A percentile compares a stretch with the other conserved stretches of the same genome.
These are phyloP conservation scores for Xanthoconium purpureum DNA, from an alignment of 768 basidiomycete species.

Conservation along the genomic window DNA sequence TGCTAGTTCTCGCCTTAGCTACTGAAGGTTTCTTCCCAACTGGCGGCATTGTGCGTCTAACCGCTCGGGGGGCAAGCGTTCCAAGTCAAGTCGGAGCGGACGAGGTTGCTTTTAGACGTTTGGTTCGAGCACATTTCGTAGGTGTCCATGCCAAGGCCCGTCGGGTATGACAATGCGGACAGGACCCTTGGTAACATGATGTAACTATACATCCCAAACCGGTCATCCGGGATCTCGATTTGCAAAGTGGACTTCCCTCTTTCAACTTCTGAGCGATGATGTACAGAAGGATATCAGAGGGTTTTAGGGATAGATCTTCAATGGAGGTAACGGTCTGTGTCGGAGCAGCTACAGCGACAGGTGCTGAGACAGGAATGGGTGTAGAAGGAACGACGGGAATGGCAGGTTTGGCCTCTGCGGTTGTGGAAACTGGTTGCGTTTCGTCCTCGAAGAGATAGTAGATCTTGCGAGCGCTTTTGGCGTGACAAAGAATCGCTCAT, in stretches of 20 bases:
- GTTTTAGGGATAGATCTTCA: conserved; percentile 89
- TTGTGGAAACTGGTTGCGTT: conserved; percentile 30
- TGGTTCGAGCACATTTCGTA: too few relatives aligned
- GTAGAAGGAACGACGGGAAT: conserved; percentile 38
- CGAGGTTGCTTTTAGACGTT: too few relatives aligned
- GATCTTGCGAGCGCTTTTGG: conserved; percentile 95
- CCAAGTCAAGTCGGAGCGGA: too few relatives aligned
- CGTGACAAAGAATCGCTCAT: conserved; percentile 84
- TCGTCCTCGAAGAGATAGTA: conserved; percentile 98
- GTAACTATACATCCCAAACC: too few relatives aligned
- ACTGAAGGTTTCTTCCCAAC: too few relatives aligned
- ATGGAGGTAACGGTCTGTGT: conserved; percentile 68
- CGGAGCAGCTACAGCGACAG: conserved; percentile 45
- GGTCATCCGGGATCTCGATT: conserved; percentile 96
- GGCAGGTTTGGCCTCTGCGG: conserved; percentile 33
- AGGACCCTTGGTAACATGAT: too few relatives aligned
- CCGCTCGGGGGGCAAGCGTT: too few relatives aligned
- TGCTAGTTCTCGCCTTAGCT: too few relatives aligned
- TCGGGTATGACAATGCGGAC: too few relatives aligned
- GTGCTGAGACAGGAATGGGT: conserved; percentile 40
- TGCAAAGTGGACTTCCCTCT: conserved; percentile 98
- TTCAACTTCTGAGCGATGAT: conserved; percentile 98
- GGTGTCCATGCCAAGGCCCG: too few relatives aligned
- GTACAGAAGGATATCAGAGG: conserved; percentile 78
- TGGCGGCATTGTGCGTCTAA: too few relatives aligned